Evolutionary conservation across 2,329 filamentous ascomycete species (phyloP).

Genomic region (Sporothrix globosa): DNA sequence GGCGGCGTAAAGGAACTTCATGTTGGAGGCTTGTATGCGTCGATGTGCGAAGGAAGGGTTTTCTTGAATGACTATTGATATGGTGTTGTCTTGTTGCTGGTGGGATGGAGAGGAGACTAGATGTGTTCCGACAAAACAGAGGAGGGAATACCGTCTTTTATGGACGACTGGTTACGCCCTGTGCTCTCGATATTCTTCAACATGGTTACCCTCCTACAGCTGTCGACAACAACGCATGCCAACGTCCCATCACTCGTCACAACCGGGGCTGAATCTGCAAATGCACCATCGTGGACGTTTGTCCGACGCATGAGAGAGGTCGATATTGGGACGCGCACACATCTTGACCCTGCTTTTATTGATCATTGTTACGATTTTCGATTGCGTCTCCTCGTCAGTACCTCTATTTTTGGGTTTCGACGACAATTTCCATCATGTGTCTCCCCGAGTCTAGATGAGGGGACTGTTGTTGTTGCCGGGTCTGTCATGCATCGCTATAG

Average conservation of each 20-base stretch:
- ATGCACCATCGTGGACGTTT: background rate
- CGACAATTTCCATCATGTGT: background rate
- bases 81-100: background rate
- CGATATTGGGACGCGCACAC: constrained; percentile 15
- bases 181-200: background rate
- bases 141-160: background rate
- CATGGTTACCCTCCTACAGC: background rate
- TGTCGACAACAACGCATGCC: background rate
- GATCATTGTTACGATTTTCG: background rate
- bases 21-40: background rate
- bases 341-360: background rate
- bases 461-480: too few relatives aligned
- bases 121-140: background rate
- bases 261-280: background rate
- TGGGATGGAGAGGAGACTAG: background rate
- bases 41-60: background rate
- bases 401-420: background rate
- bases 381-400: background rate
- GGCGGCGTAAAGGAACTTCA: constrained; percentile 23
- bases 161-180: background rate
- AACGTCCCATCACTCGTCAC: too few relatives aligned
- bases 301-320: background rate
- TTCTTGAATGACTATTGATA: too few relatives aligned
- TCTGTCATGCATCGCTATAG: too few relatives aligned
- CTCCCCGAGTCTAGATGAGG: background rate